A percentile compares a stretch with the other conserved stretches of the same genome.
phyloP scores from a whole-genome alignment of 441 rosid species.

The Melastoma candidum region DNA sequence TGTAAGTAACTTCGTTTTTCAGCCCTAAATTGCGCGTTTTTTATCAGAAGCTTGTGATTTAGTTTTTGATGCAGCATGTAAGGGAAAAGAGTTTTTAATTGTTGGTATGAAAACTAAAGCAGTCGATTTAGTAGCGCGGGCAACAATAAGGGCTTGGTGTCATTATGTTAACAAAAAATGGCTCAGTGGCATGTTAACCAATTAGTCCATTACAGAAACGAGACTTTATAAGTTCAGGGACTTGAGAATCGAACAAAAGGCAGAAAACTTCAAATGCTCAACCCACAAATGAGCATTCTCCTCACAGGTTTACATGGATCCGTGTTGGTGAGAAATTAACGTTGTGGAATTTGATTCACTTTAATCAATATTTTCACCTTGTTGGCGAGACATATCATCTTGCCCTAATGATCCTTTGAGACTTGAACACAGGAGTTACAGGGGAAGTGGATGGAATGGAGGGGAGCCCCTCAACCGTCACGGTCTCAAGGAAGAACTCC shows the following conservation, averaged over 20 bases:
- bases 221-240: too few relatives aligned
- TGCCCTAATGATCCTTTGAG: conserved; percentile 39
- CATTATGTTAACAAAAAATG: neutral
- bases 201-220: too few relatives aligned
- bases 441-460: conserved; percentile 75
- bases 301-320: conserved; percentile 22
- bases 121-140: neutral
- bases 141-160: neutral
- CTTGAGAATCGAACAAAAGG: too few relatives aligned
- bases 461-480: conserved; percentile 77
- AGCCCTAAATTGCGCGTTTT: too few relatives aligned
- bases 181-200: too few relatives aligned
- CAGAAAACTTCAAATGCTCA: conserved; percentile 43
- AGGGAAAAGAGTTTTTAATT: neutral
- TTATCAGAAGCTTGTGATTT: too few relatives aligned
- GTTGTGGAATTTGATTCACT: neutral
- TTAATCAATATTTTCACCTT: conserved; percentile 39
- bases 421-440: conserved; percentile 95
- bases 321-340: neutral
- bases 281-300: conserved; percentile 7
- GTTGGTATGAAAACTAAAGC: neutral
- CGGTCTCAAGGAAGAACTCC: conserved; percentile 79
- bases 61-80: neutral
- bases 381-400: conserved; percentile 72
- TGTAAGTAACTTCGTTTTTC: too few relatives aligned